phyloP scores from a whole-genome alignment of 1,284 basidiomycete genomes.

The Anthracocystis setariae region DNA sequence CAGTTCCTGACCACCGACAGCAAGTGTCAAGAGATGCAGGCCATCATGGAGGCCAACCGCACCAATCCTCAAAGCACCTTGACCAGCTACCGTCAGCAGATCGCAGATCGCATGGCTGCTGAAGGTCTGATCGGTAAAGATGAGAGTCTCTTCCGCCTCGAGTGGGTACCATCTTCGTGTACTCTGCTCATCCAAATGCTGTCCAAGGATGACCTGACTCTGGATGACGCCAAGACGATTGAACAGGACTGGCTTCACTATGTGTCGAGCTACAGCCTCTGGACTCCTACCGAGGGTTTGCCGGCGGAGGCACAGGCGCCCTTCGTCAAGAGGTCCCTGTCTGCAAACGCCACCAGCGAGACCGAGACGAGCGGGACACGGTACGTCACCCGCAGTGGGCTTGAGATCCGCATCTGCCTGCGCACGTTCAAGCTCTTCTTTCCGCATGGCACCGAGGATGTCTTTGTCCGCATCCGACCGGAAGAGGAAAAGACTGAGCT shows the following conservation, averaged over 20 bases:
- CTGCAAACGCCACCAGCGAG: constrained; percentile 34
- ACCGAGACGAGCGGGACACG: constrained; percentile 42
- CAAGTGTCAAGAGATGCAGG: constrained; percentile 84
- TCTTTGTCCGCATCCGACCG: constrained; percentile 59
- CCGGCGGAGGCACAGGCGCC: constrained; percentile 59
- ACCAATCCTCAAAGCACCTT: constrained; percentile 50
- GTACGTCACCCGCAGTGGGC: constrained; percentile 72
- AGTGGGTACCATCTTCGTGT: constrained; percentile 79
- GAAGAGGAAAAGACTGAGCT: constrained; percentile 30
- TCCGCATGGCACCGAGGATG: constrained; percentile 68
- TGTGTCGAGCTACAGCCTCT: constrained; percentile 79
- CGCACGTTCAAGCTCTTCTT: constrained; percentile 70
- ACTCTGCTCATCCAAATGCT: constrained; percentile 85
- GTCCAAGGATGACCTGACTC: constrained; percentile 85
- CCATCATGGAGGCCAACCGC: constrained; percentile 74
- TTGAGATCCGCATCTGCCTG: constrained; percentile 69
- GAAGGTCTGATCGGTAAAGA: constrained; percentile 86
- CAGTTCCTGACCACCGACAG: constrained; percentile 81
- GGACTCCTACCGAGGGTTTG: constrained; percentile 66
- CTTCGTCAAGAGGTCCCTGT: constrained; percentile 56
- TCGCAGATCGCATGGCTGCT: constrained; percentile 82
- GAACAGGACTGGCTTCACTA: constrained; percentile 89
- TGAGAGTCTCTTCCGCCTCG: constrained; percentile 90
- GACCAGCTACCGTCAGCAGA: constrained; percentile 80
- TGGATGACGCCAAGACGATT: constrained; percentile 84